Evolutionary conservation across 768 basidiomycete genomes (phyloP).

Genomic region (Boletus coccyginus): DNA sequence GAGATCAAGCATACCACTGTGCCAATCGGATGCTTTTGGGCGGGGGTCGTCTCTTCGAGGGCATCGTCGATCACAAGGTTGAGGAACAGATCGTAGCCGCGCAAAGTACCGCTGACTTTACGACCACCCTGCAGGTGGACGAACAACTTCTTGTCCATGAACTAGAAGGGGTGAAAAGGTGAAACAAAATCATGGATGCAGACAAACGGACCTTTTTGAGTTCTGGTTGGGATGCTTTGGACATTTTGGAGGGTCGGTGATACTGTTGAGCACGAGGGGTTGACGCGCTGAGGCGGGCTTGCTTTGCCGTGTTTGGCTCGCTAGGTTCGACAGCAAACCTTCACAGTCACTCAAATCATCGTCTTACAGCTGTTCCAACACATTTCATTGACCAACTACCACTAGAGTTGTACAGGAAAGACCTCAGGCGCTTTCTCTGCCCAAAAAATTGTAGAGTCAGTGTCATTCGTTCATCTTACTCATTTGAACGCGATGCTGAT

Average conservation of each 20-base stretch:
- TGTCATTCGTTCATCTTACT: constrained; percentile 1
- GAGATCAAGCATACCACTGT: constrained; percentile 70
- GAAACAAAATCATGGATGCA: neutral
- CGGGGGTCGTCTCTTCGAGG: constrained; percentile 85
- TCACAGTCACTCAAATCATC: neutral
- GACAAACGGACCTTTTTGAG: constrained; percentile 83
- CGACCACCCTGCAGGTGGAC: constrained; percentile 92
- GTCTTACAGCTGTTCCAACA: neutral
- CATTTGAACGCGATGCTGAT: constrained; percentile 13
- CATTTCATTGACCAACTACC: neutral
- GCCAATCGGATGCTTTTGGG: constrained; percentile 87
- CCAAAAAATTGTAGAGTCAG: constrained; percentile 9
- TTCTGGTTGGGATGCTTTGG: constrained; percentile 95
- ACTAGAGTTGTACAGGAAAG: neutral
- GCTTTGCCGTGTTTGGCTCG: constrained; percentile 35
- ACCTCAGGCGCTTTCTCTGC: neutral
- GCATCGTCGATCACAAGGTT: constrained; percentile 98
- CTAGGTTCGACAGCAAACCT: neutral
- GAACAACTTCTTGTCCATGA: constrained; percentile 98
- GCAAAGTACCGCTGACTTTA: constrained; percentile 90
- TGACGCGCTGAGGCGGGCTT: constrained; percentile 3
- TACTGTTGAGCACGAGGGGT: neutral
- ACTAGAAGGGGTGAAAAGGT: constrained; percentile 44
- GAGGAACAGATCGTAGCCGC: constrained; percentile 98
- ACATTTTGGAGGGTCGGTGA: constrained; percentile 49